Evolutionary conservation across 495 filamentous ascomycete species (phyloP).

Genomic region (Neurospora terricola): DNA sequence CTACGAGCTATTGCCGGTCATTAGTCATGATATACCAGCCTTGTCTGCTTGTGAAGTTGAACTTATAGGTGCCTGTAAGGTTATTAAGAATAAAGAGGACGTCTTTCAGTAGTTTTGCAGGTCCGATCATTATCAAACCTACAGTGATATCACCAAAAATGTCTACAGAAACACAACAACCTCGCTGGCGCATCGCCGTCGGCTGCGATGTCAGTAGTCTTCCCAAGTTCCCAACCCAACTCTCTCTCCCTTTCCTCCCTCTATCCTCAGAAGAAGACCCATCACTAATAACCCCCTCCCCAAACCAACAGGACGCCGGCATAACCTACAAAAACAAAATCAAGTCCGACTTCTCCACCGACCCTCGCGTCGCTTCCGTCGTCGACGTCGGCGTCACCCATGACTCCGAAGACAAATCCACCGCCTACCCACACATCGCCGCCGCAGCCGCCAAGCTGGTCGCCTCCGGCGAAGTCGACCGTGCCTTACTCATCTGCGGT

Average conservation of each 20-base stretch:
- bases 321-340: constrained; percentile 70
- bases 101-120: neutral
- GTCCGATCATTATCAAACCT: neutral
- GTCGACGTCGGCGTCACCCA: constrained; percentile 50
- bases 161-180: constrained; percentile 3
- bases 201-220: constrained; percentile 36
- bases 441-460: constrained; percentile 60
- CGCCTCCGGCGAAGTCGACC: constrained; percentile 57
- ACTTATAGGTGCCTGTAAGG: neutral
- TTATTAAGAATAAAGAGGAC: neutral
- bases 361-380: constrained; percentile 57
- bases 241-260: neutral
- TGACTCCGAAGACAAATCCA: constrained; percentile 51
- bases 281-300: constrained; percentile 7
- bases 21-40: neutral
- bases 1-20: neutral
- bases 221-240: neutral
- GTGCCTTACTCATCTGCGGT: constrained; percentile 78
- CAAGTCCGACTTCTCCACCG: constrained; percentile 57
- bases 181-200: constrained; percentile 35
- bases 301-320: constrained; percentile 54
- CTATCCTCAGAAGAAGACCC: neutral
- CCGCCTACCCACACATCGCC: constrained; percentile 74
- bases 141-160: neutral
- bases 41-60: neutral